phyloP scores from a whole-genome alignment of 2,329 filamentous ascomycete genomes.

The Penicillium vulpinum region DNA sequence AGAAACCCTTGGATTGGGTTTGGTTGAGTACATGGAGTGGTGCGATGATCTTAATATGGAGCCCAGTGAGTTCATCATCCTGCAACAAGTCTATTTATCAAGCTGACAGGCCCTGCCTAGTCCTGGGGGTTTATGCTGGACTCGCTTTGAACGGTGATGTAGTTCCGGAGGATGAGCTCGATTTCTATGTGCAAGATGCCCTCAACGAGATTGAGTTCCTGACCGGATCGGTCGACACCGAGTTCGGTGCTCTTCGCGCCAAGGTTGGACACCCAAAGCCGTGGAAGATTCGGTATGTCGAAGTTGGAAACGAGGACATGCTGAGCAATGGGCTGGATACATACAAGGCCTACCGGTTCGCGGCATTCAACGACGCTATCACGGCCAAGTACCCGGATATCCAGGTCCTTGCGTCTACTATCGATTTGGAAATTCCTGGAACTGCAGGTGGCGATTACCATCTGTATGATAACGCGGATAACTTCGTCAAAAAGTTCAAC shows the following conservation, averaged over 20 bases:
- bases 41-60: conserved; percentile 49
- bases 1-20: conserved; percentile 47
- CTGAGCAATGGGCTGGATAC: conserved; percentile 54
- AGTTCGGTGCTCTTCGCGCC: conserved; percentile 53
- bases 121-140: conserved; percentile 48
- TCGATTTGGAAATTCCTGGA: conserved; percentile 28
- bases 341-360: conserved; percentile 58
- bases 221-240: conserved; percentile 29
- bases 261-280: conserved; percentile 62
- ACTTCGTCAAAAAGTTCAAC: conserved; percentile 52
- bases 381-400: conserved; percentile 58
- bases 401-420: conserved; percentile 41
- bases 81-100: neutral
- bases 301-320: conserved; percentile 69
- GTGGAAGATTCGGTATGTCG: conserved; percentile 61
- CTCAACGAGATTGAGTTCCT: conserved; percentile 37
- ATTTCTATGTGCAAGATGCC: conserved; percentile 36
- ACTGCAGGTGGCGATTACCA: conserved; percentile 45
- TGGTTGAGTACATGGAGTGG: conserved; percentile 53
- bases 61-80: conserved; percentile 25
- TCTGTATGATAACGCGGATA: conserved; percentile 54
- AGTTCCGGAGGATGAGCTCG: conserved; percentile 39
- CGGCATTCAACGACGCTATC: conserved; percentile 61
- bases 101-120: conserved; percentile 6
- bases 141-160: conserved; percentile 44